Evolutionary conservation across 139 green algal species (phyloP), one percentile per base, ranked within the genome.

Genomic region (Coccomyxa sp.): DNA sequence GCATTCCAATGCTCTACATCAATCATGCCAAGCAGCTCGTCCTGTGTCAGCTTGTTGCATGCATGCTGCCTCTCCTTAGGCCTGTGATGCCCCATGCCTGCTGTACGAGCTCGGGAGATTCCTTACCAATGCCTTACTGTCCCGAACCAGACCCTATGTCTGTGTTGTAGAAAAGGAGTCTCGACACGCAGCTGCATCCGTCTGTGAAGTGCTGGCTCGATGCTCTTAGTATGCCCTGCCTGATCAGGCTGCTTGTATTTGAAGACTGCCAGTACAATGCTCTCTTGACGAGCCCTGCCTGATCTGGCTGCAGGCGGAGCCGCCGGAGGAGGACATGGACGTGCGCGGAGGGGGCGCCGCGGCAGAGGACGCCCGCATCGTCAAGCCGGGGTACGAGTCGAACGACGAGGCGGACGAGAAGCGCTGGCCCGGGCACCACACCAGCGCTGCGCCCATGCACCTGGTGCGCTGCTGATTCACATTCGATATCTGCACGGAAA

Each of bases 271-370:
- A 10, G 14, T 27, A 58, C 10, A 27, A 58, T 58, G 12, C 44
- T 14, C 14, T 27, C 12, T 58, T 75, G 74, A 8, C 8, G 24
- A n/a, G 8, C 24, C 70, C 34, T 41, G 33, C 34, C 37, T 14
- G 44, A 14, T 54, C 37, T 70, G 75, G 4, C 68, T 82, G 73
- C 72, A 81, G 71, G 39, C 50, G 70, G 88, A 93, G 24, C 70
- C 87, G 8, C 87, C 85, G 4, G 92, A 95, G 71, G 87, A 92
- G 81, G 90, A 96, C 37, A 86, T 86, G 41, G 93, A 97, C 4
- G 86, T 82, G 29, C 74, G 92, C 2, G 93, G 93, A 18, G 93
- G 93, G 12, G 93, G 93, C 9, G 72, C 85, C 44, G 82, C 75
- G 7, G 82, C 86, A 14, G 85, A 93, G 0, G 93, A 95, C 39